These are phyloP conservation scores for Saccharomyces hybrid DNA, from an alignment of 1,139 yeast species.

Conservation along the genomic window DNA sequence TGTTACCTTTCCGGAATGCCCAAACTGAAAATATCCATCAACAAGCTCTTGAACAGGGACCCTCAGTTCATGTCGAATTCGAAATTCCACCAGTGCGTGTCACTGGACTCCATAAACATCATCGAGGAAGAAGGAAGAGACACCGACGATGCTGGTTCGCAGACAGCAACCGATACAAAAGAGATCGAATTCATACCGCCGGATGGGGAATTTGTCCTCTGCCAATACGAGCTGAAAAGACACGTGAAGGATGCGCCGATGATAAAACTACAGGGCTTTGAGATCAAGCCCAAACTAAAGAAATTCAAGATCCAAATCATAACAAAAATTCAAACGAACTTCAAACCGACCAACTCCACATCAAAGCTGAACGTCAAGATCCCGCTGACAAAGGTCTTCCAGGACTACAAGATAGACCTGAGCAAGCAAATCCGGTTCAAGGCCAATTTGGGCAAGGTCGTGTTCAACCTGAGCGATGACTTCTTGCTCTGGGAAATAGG, in stretches of 20 bases:
- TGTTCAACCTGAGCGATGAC: conserved; percentile 57
- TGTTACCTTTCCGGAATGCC: conserved; percentile 79
- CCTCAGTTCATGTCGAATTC: conserved; percentile 39
- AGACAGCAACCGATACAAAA: conserved; percentile 33
- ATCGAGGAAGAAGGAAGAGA: not conserved
- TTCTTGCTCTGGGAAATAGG: conserved; percentile 56
- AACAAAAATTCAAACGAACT: conserved; percentile 44
- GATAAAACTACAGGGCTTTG: conserved; percentile 24
- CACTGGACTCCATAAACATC: conserved; percentile 45
- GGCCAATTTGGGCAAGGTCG: conserved; percentile 57
- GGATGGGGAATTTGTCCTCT: conserved; percentile 63
- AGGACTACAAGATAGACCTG: conserved; percentile 38
- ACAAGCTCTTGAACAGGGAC: conserved; percentile 46
- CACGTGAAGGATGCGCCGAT: conserved; percentile 37
- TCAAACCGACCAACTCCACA: conserved; percentile 57
- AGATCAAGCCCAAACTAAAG: conserved; percentile 23
- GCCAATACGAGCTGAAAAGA: conserved; percentile 38
- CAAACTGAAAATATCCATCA: conserved; percentile 53
- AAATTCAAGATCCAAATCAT: conserved; percentile 22
- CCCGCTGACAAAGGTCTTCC: conserved; percentile 39
- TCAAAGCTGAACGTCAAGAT: conserved; percentile 49
- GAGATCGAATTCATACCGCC: conserved; percentile 69
- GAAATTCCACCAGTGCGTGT: conserved; percentile 76
- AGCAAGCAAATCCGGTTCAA: conserved; percentile 51
- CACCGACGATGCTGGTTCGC: not conserved